phyloP scores from a whole-genome alignment of 495 filamentous ascomycete species.

The Xylaria castorea region DNA sequence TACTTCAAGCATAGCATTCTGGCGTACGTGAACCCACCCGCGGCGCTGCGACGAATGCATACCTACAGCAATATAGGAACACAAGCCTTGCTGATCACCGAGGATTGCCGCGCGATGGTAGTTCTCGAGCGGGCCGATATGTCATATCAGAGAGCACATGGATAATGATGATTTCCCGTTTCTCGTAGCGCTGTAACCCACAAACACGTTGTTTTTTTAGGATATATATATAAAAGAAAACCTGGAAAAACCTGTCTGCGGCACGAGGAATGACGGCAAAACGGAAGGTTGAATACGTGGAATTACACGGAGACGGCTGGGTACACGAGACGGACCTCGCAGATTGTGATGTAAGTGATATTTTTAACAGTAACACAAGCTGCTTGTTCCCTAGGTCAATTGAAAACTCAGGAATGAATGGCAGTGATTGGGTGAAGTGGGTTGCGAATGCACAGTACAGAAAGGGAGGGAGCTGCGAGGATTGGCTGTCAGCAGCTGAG shows the following conservation, averaged over 20 bases:
- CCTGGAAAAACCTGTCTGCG: constrained; percentile 7
- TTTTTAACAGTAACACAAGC: constrained; percentile 7
- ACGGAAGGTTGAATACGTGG: constrained; percentile 22
- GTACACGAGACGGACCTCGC: constrained; percentile 21
- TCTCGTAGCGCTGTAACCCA: constrained; percentile 1
- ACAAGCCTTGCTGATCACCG: constrained; percentile 21
- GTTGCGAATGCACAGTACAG: constrained; percentile 17
- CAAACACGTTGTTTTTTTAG: constrained; percentile 6
- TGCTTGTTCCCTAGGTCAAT: constrained; percentile 14
- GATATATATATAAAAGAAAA: background rate
- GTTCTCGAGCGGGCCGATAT: constrained; percentile 25
- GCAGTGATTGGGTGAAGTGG: constrained; percentile 9
- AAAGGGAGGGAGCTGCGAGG: constrained; percentile 19
- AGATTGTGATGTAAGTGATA: constrained; percentile 15
- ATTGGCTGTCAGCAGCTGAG: constrained; percentile 23
- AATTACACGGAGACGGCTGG: constrained; percentile 25
- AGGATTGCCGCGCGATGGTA: constrained; percentile 17
- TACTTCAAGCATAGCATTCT: constrained; percentile 10
- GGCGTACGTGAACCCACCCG: constrained; percentile 17
- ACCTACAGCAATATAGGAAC: constrained; percentile 20
- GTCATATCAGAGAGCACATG: constrained; percentile 13
- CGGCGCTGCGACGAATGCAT: constrained; percentile 11
- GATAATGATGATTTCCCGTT: constrained; percentile 2
- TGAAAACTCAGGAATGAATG: constrained; percentile 5
- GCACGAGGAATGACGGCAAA: constrained; percentile 22